Conservation (phyloP, 2,329 filamentous ascomycete genomes). For the Lachnellula occidentalis region DNA sequence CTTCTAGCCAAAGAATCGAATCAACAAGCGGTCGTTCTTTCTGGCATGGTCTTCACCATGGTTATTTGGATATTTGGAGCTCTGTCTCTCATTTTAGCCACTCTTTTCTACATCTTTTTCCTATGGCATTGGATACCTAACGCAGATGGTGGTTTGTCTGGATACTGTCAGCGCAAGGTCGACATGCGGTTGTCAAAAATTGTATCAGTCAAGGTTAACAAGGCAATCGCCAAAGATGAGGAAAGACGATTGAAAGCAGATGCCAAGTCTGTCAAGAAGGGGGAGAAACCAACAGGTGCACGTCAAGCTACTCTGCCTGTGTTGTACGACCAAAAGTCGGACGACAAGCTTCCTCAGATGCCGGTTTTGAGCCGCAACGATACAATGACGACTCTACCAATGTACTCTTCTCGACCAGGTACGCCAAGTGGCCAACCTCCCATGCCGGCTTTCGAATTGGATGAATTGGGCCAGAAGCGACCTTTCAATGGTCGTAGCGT, state of each 20-base stretch:
- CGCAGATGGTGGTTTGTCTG: constrained; percentile 70
- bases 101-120: constrained; percentile 79
- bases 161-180: constrained; percentile 89
- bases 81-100: constrained; percentile 67
- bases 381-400: constrained; percentile 55
- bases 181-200: constrained; percentile 80
- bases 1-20: constrained; percentile 67
- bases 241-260: constrained; percentile 49
- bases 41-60: constrained; percentile 87
- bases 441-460: constrained; percentile 46
- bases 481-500: constrained; percentile 42
- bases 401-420: constrained; percentile 55
- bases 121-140: constrained; percentile 88
- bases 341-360: constrained; percentile 51
- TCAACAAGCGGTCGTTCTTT: constrained; percentile 76
- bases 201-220: constrained; percentile 81
- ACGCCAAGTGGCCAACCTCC: constrained; percentile 40
- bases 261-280: constrained; percentile 45
- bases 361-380: constrained; percentile 55
- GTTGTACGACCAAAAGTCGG: constrained; percentile 46
- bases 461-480: constrained; percentile 46
- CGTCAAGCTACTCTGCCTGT: constrained; percentile 65
- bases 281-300: constrained; percentile 43
- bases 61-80: constrained; percentile 83
- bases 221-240: constrained; percentile 76